Percentiles rank a stretch among this genome's conserved stretches.
Conservation (phyloP, 495 filamentous ascomycete genomes). For the Hypoxylon crocopeplum region DNA sequence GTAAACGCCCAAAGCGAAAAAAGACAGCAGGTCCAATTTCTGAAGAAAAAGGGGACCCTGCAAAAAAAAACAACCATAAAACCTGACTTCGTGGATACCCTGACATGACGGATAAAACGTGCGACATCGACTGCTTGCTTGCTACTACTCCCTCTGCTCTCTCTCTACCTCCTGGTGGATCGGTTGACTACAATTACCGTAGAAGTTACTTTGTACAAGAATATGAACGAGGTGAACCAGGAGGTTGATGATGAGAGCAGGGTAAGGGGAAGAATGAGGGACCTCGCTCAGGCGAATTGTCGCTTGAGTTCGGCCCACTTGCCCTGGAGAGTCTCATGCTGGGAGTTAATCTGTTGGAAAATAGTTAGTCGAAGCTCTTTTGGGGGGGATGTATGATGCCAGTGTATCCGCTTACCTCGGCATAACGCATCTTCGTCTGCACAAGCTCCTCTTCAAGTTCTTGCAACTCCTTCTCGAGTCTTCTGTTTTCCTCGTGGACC, state of each 20-base stretch:
- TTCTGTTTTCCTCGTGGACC: slow-evolving; percentile 92
- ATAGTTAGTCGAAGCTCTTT: slow-evolving; percentile 12
- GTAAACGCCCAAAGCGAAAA: too few relatives aligned
- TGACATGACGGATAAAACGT: background rate
- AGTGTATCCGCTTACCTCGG: slow-evolving; percentile 72
- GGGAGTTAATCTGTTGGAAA: slow-evolving; percentile 65
- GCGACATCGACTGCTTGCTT: background rate
- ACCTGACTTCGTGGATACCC: too few relatives aligned
- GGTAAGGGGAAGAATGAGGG: slow-evolving; percentile 4
- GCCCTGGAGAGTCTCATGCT: slow-evolving; percentile 77
- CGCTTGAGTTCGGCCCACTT: slow-evolving; percentile 85
- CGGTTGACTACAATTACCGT: slow-evolving; percentile 17
- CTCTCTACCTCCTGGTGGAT: background rate
- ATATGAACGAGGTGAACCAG: slow-evolving; percentile 15
- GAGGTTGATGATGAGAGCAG: slow-evolving; percentile 1
- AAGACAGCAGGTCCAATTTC: too few relatives aligned
- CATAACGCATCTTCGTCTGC: slow-evolving; percentile 91
- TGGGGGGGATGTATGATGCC: background rate
- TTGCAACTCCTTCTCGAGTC: slow-evolving; percentile 84
- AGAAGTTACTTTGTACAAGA: slow-evolving; percentile 35
- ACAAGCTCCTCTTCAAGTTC: slow-evolving; percentile 97
- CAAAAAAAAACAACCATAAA: too few relatives aligned
- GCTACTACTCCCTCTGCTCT: slow-evolving; percentile 6
- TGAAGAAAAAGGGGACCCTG: too few relatives aligned
- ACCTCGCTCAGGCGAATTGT: slow-evolving; percentile 47